These are phyloP conservation scores for Kalmusia sp. DNA, from an alignment of 2,329 filamentous ascomycete genomes.

Conservation along the genomic window DNA sequence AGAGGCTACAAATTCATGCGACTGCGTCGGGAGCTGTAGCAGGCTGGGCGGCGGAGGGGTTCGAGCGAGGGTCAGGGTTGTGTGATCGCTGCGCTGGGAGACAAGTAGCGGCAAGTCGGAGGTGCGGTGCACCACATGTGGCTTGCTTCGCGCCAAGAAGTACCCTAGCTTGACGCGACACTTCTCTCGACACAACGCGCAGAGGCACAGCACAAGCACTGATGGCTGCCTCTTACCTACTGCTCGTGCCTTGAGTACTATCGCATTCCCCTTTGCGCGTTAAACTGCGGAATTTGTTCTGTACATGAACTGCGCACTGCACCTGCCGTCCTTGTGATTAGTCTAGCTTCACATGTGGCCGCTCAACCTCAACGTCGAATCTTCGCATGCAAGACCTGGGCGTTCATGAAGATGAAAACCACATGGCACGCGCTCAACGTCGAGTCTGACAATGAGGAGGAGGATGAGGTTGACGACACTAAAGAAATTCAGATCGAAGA, in stretches of 20 bases:
- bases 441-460: constrained; percentile 87
- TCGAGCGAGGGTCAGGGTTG: constrained; percentile 10
- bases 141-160: constrained; percentile 8
- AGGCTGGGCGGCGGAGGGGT: constrained; percentile 18
- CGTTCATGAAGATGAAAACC: constrained; percentile 30
- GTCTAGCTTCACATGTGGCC: constrained; percentile 7
- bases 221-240: neutral
- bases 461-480: constrained; percentile 92
- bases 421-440: constrained; percentile 90
- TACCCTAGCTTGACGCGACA: constrained; percentile 5
- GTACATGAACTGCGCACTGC: constrained; percentile 1
- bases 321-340: constrained; percentile 7
- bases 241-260: neutral
- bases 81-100: neutral
- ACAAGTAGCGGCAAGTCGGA: constrained; percentile 13
- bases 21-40: constrained; percentile 6
- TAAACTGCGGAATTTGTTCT: neutral
- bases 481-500: constrained; percentile 98
- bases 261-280: neutral
- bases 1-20: constrained; percentile 16
- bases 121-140: constrained; percentile 7
- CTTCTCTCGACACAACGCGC: neutral
- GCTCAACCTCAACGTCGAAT: neutral
- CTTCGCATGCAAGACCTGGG: neutral
- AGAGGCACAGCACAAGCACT: neutral